Evolutionary conservation across 2,329 filamentous ascomycete species (phyloP), one percentile per base, ranked within the genome.

Genomic region (Stagonosporopsis tanaceti): DNA sequence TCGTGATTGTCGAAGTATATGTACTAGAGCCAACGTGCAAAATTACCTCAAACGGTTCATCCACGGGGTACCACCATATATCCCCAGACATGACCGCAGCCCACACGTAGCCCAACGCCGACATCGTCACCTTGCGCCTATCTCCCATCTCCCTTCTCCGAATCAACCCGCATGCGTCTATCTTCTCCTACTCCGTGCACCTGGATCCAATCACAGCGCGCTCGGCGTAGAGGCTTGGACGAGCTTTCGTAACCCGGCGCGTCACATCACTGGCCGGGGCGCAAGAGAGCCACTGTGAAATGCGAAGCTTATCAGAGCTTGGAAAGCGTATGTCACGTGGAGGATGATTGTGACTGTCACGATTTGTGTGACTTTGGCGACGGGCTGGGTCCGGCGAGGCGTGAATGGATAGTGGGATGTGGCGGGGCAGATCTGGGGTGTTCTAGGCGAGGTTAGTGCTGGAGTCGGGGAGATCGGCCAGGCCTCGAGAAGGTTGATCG

Each of bases 101-200:
- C 44, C 48, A 53, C 54, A 57, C 54, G 38, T 48, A 53, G 54
- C 14, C n/a, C 38, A 28, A 28, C 44, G 54, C 54, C 48, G 54
- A 57, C 44, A 57, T 57, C 54, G 54, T 57, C 54, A 53, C 48
- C 48, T 44, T 45, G 45, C 38, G 48, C 54, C 54, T 57, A 50
- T 57, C 54, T 57, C 20, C 38, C 41, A 38, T n/a, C 39, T 40
- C 14, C n/a, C 20, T n/a, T n/a, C 27, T 44, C 48, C 48, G 48
- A 57, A 45, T 45, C 27, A 15, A 53, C 34, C 54, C 54, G 54
- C 54, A 57, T 25, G 7, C 54, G 54, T 57, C 48, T 45, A 57
- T 53, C 38, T 39, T 48, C 44, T 45, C 34, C 53, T 48, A 48
- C 48, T 57, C 48, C 50, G 11, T 53, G 39, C 38, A 4, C 20